Base-by-base conservation (phyloP, 2,329 filamentous ascomycete genomes). In the Ceratocystis lukuohia region DNA sequence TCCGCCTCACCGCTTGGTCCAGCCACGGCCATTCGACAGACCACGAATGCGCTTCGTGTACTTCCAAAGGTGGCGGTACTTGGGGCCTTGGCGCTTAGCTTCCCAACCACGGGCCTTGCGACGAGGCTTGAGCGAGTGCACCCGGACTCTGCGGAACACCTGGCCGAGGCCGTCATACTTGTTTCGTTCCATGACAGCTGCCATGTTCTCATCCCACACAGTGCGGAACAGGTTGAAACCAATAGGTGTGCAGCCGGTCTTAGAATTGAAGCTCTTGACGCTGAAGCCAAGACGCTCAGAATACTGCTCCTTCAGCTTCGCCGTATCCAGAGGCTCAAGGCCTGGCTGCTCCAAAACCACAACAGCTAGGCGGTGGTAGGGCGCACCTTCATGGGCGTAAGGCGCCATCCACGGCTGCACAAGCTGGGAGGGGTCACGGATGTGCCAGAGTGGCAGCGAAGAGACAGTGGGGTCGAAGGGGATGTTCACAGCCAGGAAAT, bases 181-280 rank as follows among this genome's bases (percentile, higher is more conserved):
- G 71, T 88, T 83, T 71, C 89, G 83, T 73, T 85, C 80, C 93
- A 99, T 96, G 69, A 99, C 90, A 63, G 80, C 85, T n/a, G 84
- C 85, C 65, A 89, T 99, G 71, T 83, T 84, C 68, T 94, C 89
- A 75, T 99, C 94, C 90, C 92, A 97, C 70, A 88, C 79, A 68
- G 85, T 87, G 70, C 94, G 86, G 85, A 97, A 99, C 71, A 99
- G 78, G 74, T 86, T 89, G 71, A 91, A 88, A 56, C 92, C 92
- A 67, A 96, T 85, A 6, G 92, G 84, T 67, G 79, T 81, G 69
- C 94, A 78, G 67, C 79, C 76, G 74, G 89, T 84, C 74, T 85
- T 86, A 73, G 86, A 82, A 70, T 87, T 82, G 75, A 95, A 88
- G 69, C 83, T 84, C 73, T 90, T 86, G 69, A 96, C 78, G 66